Conservation (phyloP, 768 basidiomycete genomes). For the Harrya chromipes region DNA sequence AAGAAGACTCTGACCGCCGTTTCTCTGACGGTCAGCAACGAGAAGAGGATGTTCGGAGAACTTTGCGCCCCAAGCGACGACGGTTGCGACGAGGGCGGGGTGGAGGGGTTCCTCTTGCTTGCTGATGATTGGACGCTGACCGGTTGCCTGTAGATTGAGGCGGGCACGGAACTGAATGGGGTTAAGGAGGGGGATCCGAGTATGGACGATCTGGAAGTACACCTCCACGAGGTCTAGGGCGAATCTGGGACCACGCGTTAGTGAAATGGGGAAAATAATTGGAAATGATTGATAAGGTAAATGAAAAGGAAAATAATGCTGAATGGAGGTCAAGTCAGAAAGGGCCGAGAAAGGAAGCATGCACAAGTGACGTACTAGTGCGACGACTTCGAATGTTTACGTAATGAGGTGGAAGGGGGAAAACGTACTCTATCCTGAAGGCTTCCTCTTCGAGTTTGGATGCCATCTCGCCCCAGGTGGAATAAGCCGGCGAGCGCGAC, state of each 20-base stretch:
- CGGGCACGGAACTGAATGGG: constrained; percentile 76
- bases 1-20: constrained; percentile 68
- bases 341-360: constrained; percentile 16
- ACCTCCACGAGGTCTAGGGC: constrained; percentile 92
- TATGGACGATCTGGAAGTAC: constrained; percentile 91
- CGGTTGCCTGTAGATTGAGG: constrained; percentile 43
- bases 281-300: constrained; percentile 27
- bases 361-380: constrained; percentile 22
- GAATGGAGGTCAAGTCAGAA: constrained; percentile 20
- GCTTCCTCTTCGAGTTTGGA: constrained; percentile 65
- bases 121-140: constrained; percentile 22
- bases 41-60: constrained; percentile 91
- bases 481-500: constrained; percentile 49
- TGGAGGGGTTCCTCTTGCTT: constrained; percentile 49
- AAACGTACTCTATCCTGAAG: constrained; percentile 81
- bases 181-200: constrained; percentile 83
- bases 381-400: constrained; percentile 25
- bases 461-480: constrained; percentile 75
- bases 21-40: constrained; percentile 69
- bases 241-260: constrained; percentile 52
- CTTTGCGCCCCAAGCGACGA: constrained; percentile 89
- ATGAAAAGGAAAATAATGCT: constrained; percentile 25
- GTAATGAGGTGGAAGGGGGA: constrained; percentile 30
- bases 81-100: constrained; percentile 78
- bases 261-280: constrained; percentile 9